A percentile compares a stretch with the other conserved stretches of the same genome.
Conservation (phyloP, 2,329 filamentous ascomycete species). For the Emergomyces africanus region DNA sequence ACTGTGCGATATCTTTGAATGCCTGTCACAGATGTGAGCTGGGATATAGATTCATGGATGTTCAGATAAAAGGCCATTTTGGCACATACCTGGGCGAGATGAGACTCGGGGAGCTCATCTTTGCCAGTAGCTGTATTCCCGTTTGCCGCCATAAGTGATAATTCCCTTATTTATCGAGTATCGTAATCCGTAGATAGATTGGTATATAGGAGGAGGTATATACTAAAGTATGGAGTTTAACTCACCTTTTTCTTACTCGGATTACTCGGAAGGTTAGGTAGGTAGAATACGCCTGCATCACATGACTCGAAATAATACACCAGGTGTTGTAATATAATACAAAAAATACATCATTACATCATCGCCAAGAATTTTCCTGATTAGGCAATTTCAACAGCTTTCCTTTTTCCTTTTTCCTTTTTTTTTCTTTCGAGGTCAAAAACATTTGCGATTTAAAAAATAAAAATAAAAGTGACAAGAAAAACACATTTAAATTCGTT, state of each 20-base stretch:
- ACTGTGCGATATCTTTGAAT: constrained; percentile 22
- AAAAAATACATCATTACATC: not conserved
- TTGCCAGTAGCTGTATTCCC: not conserved
- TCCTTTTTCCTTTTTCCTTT: no score
- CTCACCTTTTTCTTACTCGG: no score
- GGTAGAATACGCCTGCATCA: not conserved
- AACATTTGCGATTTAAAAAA: no score
- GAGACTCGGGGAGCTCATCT: not conserved
- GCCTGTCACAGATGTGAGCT: constrained; percentile 11
- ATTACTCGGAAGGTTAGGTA: no score
- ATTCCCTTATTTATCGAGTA: no score
- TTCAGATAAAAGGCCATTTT: not conserved
- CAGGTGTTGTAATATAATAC: not conserved
- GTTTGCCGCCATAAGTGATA: not conserved
- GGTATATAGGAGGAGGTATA: no score
- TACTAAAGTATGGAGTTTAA: no score
- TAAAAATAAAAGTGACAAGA: no score
- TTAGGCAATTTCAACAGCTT: not conserved
- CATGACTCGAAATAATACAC: not conserved
- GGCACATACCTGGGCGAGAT: constrained; percentile 7
- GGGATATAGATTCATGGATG: not conserved
- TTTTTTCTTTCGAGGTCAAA: no score
- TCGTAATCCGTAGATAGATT: no score
- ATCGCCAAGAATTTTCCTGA: not conserved
- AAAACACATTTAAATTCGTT: no score